phyloP scores from a whole-genome alignment of 768 basidiomycete species.

The Cyclocybe aegerita region DNA sequence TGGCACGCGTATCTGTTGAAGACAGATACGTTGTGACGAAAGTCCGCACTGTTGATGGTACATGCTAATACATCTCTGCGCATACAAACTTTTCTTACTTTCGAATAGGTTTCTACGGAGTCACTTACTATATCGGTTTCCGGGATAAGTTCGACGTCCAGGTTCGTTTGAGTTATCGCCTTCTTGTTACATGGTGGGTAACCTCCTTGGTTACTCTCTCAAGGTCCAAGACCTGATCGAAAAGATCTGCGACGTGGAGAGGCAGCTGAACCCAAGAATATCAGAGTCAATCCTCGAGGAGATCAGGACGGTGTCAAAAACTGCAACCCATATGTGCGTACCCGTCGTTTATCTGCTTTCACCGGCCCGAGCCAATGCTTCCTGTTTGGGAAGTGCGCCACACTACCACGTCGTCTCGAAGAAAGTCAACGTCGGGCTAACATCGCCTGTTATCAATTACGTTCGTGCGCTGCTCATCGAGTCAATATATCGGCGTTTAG shows the following conservation, averaged over 20 bases:
- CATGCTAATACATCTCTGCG: not conserved
- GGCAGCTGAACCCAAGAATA: slow-evolving; percentile 31
- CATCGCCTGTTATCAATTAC: slow-evolving; percentile 37
- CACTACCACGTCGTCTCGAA: slow-evolving; percentile 56
- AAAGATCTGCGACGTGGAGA: slow-evolving; percentile 50
- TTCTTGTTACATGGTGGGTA: not conserved
- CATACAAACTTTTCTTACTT: not conserved
- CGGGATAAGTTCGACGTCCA: slow-evolving; percentile 57
- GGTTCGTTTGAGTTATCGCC: slow-evolving; percentile 16
- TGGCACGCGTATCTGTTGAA: slow-evolving; percentile 44
- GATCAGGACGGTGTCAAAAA: slow-evolving; percentile 39
- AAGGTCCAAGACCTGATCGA: slow-evolving; percentile 47
- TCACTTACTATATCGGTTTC: slow-evolving; percentile 60
- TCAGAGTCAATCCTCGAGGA: slow-evolving; percentile 32
- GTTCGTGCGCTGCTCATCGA: slow-evolving; percentile 55
- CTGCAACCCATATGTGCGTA: slow-evolving; percentile 58
- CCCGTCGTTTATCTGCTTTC: not conserved
- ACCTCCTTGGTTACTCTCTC: not conserved
- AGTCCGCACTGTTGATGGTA: slow-evolving; percentile 55
- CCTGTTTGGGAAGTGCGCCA: slow-evolving; percentile 40
- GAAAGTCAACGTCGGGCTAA: slow-evolving; percentile 28
- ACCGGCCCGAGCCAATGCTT: not conserved
- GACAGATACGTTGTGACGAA: slow-evolving; percentile 60
- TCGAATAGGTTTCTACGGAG: slow-evolving; percentile 55
- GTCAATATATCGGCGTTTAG: slow-evolving; percentile 58